Evolutionary conservation across 163 green algal species (phyloP).

Genomic region (Chloroidium sp.): DNA sequence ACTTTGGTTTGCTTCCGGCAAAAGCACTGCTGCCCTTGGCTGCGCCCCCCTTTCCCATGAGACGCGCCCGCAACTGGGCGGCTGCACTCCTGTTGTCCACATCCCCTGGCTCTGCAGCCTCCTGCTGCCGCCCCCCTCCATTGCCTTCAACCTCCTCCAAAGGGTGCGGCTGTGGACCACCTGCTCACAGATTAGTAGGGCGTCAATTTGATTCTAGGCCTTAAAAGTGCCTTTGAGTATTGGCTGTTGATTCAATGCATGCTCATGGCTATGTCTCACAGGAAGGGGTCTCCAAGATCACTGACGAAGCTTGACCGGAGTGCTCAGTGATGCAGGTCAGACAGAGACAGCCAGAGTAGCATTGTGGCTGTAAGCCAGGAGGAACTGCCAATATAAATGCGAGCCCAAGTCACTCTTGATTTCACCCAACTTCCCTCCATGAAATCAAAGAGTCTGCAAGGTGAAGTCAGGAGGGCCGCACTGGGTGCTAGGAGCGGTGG

Average conservation of each 20-base stretch:
- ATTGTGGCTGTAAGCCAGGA: background rate
- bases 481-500: background rate
- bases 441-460: background rate
- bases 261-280: too few relatives aligned
- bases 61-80: constrained; percentile 47
- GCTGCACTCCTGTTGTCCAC: constrained; percentile 9
- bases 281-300: too few relatives aligned
- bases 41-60: constrained; percentile 24
- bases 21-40: background rate
- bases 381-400: too few relatives aligned
- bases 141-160: background rate
- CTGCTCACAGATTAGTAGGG: background rate
- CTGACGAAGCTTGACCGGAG: too few relatives aligned
- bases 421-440: too few relatives aligned
- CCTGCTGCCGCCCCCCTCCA: background rate
- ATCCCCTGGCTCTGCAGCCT: background rate
- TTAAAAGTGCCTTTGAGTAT: too few relatives aligned
- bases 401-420: too few relatives aligned
- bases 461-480: background rate
- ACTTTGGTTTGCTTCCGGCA: background rate
- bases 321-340: background rate
- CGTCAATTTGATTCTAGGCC: too few relatives aligned
- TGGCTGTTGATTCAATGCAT: too few relatives aligned
- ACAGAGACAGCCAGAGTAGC: background rate
- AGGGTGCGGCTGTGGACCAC: background rate